Conservation (phyloP, 2,329 filamentous ascomycete genomes). For the Venturia pyrina region DNA sequence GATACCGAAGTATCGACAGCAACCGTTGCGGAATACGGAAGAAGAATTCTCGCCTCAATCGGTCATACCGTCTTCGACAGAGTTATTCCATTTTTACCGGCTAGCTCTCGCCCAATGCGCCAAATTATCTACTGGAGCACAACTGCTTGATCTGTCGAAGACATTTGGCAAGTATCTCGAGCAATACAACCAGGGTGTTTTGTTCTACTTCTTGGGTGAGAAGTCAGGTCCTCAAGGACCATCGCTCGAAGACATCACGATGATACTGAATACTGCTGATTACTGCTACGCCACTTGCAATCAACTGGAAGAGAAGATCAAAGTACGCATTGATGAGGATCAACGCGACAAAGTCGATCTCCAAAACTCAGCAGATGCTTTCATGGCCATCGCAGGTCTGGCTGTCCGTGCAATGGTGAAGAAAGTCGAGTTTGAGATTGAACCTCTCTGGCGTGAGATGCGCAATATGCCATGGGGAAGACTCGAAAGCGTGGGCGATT, state of each 20-base stretch:
- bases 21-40: constrained; percentile 68
- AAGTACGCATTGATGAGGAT: constrained; percentile 74
- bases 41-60: constrained; percentile 88
- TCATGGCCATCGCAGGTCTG: constrained; percentile 87
- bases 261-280: constrained; percentile 92
- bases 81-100: constrained; percentile 96
- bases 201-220: constrained; percentile 62
- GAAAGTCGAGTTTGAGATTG: constrained; percentile 71
- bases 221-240: constrained; percentile 44
- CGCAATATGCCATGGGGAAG: constrained; percentile 90
- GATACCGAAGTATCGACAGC: constrained; percentile 78
- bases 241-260: constrained; percentile 64
- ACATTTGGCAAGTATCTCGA: constrained; percentile 90
- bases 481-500: constrained; percentile 86
- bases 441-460: constrained; percentile 93
- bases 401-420: constrained; percentile 76
- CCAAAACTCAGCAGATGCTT: constrained; percentile 86
- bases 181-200: constrained; percentile 86
- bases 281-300: constrained; percentile 93
- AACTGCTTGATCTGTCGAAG: constrained; percentile 72
- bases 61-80: constrained; percentile 87
- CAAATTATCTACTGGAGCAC: constrained; percentile 84
- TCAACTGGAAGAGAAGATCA: constrained; percentile 91
- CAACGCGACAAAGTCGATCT: constrained; percentile 70
- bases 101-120: constrained; percentile 88